Base-by-base conservation (phyloP, 495 filamentous ascomycete species). In the Cercophora newfieldiana region DNA sequence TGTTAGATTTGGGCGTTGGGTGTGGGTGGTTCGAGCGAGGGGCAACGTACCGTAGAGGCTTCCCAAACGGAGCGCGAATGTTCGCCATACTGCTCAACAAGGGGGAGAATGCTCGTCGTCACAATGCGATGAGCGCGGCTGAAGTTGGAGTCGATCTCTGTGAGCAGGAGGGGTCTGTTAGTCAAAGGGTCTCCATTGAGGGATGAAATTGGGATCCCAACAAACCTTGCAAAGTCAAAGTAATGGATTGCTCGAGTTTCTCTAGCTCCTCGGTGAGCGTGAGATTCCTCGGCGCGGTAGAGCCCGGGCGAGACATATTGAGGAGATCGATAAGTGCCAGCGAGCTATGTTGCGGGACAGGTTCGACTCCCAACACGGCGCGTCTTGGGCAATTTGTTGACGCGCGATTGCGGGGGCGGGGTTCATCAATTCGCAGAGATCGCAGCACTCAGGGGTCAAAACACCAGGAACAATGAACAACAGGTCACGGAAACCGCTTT, bases 121-220 rank as follows among this genome's bases (percentile, higher is more conserved):
- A 99, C 94, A 63, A 98, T 97, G 58, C 94, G 90, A 76, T 99
- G 95, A 22, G 95, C 94, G 72, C 91, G 91, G 78, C 91, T 97
- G 78, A 99, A 99, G 72, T 99, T 99, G 77, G 92, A 90, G 76
- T 99, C 95, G 79, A 99, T 99, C 79, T 99, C 95, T 96, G 65
- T 1, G 26, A 21, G 14, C 61, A 19, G 58, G 21, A 14, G 18
- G 18, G 8, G 50, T 7, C 18, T 14, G 60, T 74, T 25, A 71
- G 70, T 26, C 25, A 25, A 47, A 12, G n/a, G 22, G 28, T 26
- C 37, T 31, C 31, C 28, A 26, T 30, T 8, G 14, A n/a, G n/a
- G 10, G 16, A 4, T 51, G 18, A 22, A 19, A 16, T 25, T 10
- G 8, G 57, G 7, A 0, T 19, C 6, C 44, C 3, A 22, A 26